These are phyloP conservation scores for Hypomontagnella monticulosa DNA, from an alignment of 495 filamentous ascomycete genomes.

Conservation along the genomic window DNA sequence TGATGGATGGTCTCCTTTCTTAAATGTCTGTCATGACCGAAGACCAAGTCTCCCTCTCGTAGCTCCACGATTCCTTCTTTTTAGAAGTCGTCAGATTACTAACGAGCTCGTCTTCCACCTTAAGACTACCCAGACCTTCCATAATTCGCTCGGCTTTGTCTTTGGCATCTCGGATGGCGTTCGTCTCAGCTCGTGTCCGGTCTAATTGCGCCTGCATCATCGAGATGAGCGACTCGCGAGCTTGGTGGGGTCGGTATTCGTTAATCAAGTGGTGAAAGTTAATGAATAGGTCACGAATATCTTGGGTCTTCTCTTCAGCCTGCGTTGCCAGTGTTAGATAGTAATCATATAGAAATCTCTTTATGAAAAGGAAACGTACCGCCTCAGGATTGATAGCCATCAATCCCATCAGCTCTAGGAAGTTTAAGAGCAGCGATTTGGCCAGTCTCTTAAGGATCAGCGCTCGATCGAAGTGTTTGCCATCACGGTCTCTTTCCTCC, in stretches of 20 bases:
- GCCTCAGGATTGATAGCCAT: constrained; percentile 70
- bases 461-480: constrained; percentile 70
- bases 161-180: constrained; percentile 75
- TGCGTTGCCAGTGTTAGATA: constrained; percentile 23
- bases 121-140: constrained; percentile 66
- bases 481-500: constrained; percentile 52
- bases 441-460: constrained; percentile 80
- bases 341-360: background rate
- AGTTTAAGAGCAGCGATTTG: constrained; percentile 85
- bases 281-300: constrained; percentile 81
- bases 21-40: constrained; percentile 13
- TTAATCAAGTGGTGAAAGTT: constrained; percentile 94
- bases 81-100: constrained; percentile 16
- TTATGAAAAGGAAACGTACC: constrained; percentile 43
- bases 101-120: constrained; percentile 40
- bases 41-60: constrained; percentile 20
- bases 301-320: constrained; percentile 70
- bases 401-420: constrained; percentile 79
- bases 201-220: constrained; percentile 93
- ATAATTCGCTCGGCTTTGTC: constrained; percentile 76
- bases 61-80: constrained; percentile 22
- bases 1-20: background rate
- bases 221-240: constrained; percentile 85
- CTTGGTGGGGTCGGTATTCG: constrained; percentile 95
- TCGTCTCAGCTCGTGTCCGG: constrained; percentile 76